These are phyloP conservation scores for Clarireedia homoeocarpa DNA, from an alignment of 2,329 filamentous ascomycete species.

Conservation along the genomic window DNA sequence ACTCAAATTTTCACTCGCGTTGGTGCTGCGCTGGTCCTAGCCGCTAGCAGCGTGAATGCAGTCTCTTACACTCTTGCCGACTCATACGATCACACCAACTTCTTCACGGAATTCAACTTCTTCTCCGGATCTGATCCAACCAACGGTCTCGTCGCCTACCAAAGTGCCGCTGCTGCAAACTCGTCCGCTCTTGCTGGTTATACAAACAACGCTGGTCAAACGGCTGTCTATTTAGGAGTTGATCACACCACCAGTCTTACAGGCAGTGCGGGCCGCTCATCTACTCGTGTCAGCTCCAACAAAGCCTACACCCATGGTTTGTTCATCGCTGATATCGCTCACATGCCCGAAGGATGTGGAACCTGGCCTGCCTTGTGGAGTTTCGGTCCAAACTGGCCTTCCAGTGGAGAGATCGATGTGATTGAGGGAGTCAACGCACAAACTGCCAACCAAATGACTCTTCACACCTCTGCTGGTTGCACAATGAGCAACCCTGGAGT, in stretches of 20 bases:
- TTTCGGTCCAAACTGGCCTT: constrained; percentile 60
- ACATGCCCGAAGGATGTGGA: constrained; percentile 53
- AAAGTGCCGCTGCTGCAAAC: constrained; percentile 49
- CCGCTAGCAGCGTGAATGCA: constrained; percentile 21
- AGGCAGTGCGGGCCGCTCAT: constrained; percentile 49
- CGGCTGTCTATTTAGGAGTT: constrained; percentile 59
- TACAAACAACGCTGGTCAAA: constrained; percentile 28
- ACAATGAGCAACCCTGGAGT: constrained; percentile 51
- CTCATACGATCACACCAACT: constrained; percentile 36
- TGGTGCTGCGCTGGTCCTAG: constrained; percentile 26
- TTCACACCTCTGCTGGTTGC: constrained; percentile 70
- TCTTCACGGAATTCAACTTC: constrained; percentile 46
- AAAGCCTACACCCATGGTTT: constrained; percentile 47
- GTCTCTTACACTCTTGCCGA: constrained; percentile 35
- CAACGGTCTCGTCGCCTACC: constrained; percentile 66
- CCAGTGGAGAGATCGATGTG: constrained; percentile 68
- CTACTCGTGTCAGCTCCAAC: constrained; percentile 56
- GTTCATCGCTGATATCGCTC: constrained; percentile 48
- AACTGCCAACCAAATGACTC: constrained; percentile 51
- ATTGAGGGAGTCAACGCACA: constrained; percentile 68
- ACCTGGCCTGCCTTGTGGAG: constrained; percentile 51
- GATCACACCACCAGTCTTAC: constrained; percentile 52
- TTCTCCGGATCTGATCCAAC: constrained; percentile 59
- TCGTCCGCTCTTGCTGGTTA: constrained; percentile 37
- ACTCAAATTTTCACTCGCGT: constrained; percentile 21